Evolutionary conservation across 768 basidiomycete species (phyloP), one percentile per base, ranked within the genome.

Genomic region (Naganishia onofrii): DNA sequence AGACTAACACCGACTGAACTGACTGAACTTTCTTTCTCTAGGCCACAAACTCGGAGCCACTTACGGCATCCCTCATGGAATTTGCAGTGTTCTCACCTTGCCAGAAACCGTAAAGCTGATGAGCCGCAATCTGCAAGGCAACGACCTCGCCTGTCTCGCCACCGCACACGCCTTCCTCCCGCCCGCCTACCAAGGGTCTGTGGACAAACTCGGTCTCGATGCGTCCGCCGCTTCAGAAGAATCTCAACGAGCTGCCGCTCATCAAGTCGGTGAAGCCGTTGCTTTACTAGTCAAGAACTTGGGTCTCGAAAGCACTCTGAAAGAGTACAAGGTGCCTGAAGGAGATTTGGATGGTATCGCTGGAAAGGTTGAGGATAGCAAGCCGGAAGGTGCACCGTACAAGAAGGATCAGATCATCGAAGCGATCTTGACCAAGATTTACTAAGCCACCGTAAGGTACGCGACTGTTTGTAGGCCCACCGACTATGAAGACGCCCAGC

Each of bases 31-130:
- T 9, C 36, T 19, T 28, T 19, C 6, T 5, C n/a, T 31, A 68
- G 73, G 73, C 15, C 71, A 74, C 56, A 52, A 46, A 36, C 66
- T 74, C 55, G 73, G 73, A 1, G 73, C 73, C 1, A 76, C 74
- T 9, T 92, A 91, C 75, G 81, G 84, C 64, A 90, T 92, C 68
- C 89, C 90, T 26, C 90, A 92, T 77, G 90, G 90, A 10, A 88
- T 90, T 71, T 91, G 90, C 4, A 90, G 90, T n/a, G 74, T 74
- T 38, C 48, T 77, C 17, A 77, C 76, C 23, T 71, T 77, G 13
- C 17, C 71, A 8, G 31, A 53, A 9, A 57, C 66, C 51, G 53
- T 75, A 44, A 38, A 44, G 17, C 71, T 70, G 29, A 56, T 74
- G 48, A 38, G 69, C 23, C 57, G 66, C 21, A 67, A 54, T 13